Evolutionary conservation across 305 asterid species (phyloP).

Genomic region (Ilex paraguariensis): DNA sequence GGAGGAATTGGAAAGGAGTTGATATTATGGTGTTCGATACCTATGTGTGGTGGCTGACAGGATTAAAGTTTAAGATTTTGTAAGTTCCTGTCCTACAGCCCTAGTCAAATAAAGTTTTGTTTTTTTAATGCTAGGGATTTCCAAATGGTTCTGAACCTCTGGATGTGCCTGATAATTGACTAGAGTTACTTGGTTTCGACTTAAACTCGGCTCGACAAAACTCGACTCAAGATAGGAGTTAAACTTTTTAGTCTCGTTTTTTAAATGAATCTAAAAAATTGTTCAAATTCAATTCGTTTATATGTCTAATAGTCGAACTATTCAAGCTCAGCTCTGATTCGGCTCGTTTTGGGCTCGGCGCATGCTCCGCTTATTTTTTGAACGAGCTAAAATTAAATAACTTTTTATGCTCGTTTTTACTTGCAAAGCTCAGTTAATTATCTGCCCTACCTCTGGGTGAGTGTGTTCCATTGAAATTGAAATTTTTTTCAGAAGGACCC

Average conservation of each 20-base stretch:
- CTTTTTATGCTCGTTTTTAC: too few relatives aligned
- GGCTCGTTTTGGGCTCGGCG: not conserved
- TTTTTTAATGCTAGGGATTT: not conserved
- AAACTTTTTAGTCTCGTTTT: not conserved
- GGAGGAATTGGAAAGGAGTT: slow-evolving; percentile 75
- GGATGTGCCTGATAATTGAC: not conserved
- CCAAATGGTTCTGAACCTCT: not conserved
- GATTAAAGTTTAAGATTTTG: slow-evolving; percentile 48
- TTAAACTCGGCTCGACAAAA: not conserved
- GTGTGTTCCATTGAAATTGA: too few relatives aligned
- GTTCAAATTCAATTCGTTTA: too few relatives aligned
- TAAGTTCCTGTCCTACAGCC: slow-evolving; percentile 9
- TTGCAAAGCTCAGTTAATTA: too few relatives aligned
- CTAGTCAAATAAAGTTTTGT: too few relatives aligned
- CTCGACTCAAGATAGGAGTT: not conserved
- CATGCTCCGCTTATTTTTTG: too few relatives aligned
- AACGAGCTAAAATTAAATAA: too few relatives aligned
- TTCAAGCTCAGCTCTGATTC: too few relatives aligned
- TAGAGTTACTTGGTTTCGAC: not conserved
- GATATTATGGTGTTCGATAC: slow-evolving; percentile 77
- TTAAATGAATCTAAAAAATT: not conserved
- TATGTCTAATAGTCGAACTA: too few relatives aligned
- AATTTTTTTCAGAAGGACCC: too few relatives aligned
- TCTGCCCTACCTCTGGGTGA: too few relatives aligned
- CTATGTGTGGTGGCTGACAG: slow-evolving; percentile 87